These are phyloP conservation scores for Syzygium aromaticum DNA, from an alignment of 345 rosid genomes.

Conservation along the genomic window DNA sequence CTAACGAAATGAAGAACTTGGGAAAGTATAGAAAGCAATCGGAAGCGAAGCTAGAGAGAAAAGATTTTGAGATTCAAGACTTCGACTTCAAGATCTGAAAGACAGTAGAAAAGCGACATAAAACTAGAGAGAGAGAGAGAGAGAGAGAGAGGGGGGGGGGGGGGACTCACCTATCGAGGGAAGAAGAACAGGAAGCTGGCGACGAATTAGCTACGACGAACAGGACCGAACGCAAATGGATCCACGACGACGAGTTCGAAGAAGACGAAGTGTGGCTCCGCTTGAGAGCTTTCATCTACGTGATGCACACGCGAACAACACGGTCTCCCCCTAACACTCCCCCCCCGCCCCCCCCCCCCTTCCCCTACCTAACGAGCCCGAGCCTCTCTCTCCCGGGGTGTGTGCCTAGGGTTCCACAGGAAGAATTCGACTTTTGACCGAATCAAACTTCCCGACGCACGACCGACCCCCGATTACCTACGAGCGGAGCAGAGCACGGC, in stretches of 20 bases:
- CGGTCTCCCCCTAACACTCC: not conserved
- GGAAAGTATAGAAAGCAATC: not conserved
- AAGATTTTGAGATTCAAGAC: not conserved
- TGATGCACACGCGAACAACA: not conserved
- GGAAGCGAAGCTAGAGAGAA: not conserved
- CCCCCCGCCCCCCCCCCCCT: no score
- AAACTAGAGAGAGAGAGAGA: conserved; percentile 1
- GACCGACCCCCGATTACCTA: conserved; percentile 15
- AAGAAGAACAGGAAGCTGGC: conserved; percentile 64
- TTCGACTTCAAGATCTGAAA: conserved; percentile 21
- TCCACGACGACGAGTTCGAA: conserved; percentile 68
- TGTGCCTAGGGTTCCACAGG: not conserved
- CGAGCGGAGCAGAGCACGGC: conserved; percentile 31
- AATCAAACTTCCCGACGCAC: not conserved
- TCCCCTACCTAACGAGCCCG: not conserved
- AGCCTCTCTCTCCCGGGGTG: not conserved
- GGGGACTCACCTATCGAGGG: conserved; percentile 73
- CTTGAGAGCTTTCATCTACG: conserved; percentile 80
- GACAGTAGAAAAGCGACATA: not conserved
- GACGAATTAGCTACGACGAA: conserved; percentile 75
- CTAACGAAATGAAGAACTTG: not conserved
- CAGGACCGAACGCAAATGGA: conserved; percentile 84
- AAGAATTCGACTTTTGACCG: not conserved
- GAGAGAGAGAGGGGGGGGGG: conserved; percentile 1
- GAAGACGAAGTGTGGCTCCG: conserved; percentile 70